Evolutionary conservation across 2,329 filamentous ascomycete genomes (phyloP).

Genomic region (Endothia cerciana): DNA sequence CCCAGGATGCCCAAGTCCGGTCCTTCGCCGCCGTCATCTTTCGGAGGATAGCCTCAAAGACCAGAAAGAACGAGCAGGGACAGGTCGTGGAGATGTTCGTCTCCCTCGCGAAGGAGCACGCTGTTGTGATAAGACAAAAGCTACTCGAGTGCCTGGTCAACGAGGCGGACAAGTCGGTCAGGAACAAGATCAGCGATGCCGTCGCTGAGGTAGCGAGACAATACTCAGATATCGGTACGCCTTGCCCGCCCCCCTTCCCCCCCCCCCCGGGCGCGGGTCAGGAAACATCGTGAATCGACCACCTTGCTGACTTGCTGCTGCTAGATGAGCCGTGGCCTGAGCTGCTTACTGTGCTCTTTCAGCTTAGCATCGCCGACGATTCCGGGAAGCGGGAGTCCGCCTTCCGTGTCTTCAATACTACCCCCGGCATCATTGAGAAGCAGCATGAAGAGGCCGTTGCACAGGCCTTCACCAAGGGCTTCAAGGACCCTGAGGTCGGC

Average conservation of each 20-base stretch:
- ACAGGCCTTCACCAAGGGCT: conserved; percentile 85
- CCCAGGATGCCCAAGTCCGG: conserved; percentile 79
- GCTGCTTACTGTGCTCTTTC: conserved; percentile 82
- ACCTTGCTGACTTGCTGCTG: conserved; percentile 18
- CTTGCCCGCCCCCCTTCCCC: background rate
- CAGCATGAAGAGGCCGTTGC: conserved; percentile 92
- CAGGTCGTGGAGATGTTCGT: conserved; percentile 84
- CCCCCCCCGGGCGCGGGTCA: conserved; percentile 24
- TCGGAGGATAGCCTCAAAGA: conserved; percentile 88
- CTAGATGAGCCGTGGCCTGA: conserved; percentile 87
- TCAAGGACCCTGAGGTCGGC: conserved; percentile 82
- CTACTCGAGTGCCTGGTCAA: conserved; percentile 75
- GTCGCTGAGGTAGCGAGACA: conserved; percentile 94
- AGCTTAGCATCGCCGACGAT: conserved; percentile 85
- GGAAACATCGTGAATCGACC: background rate
- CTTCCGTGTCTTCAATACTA: conserved; percentile 93
- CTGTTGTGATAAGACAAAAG: conserved; percentile 79
- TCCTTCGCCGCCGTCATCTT: conserved; percentile 95
- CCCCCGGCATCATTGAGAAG: conserved; percentile 92
- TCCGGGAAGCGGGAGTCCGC: conserved; percentile 86
- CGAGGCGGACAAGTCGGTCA: conserved; percentile 74
- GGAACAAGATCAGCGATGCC: conserved; percentile 97
- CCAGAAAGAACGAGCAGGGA: conserved; percentile 73
- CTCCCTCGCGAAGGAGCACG: conserved; percentile 74
- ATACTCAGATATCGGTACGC: conserved; percentile 87